These are phyloP conservation scores for Grosmannia huntii DNA, from an alignment of 2,329 filamentous ascomycete species.

Conservation along the genomic window DNA sequence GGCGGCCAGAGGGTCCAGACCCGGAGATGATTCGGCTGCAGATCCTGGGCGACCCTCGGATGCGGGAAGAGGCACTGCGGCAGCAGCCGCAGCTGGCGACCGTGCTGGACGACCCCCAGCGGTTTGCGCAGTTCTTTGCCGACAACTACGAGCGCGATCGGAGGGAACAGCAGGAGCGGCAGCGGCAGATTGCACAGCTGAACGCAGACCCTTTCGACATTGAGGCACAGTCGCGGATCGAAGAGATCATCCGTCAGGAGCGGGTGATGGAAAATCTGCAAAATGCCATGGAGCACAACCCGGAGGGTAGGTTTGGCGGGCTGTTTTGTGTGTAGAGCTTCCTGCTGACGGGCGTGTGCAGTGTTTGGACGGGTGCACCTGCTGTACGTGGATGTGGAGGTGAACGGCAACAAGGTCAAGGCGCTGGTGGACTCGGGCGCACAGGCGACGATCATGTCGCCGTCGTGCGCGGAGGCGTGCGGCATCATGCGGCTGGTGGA, in stretches of 20 bases:
- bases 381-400: slow-evolving; percentile 90
- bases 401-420: slow-evolving; percentile 86
- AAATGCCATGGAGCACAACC: slow-evolving; percentile 93
- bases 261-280: slow-evolving; percentile 90
- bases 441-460: slow-evolving; percentile 98
- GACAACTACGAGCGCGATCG: slow-evolving; percentile 58
- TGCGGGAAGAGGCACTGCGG: slow-evolving; percentile 57
- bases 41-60: slow-evolving; percentile 63
- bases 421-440: slow-evolving; percentile 95
- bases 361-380: slow-evolving; percentile 92
- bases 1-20: slow-evolving; percentile 35
- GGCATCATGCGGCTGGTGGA: slow-evolving; percentile 96
- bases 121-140: slow-evolving; percentile 62
- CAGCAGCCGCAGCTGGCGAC: slow-evolving; percentile 66
- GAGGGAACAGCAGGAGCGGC: slow-evolving; percentile 60
- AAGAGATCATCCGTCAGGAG: slow-evolving; percentile 94
- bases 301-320: slow-evolving; percentile 57
- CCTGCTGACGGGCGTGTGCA: slow-evolving; percentile 22
- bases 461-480: slow-evolving; percentile 77
- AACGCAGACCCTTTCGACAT: slow-evolving; percentile 93
- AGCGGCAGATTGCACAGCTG: slow-evolving; percentile 69
- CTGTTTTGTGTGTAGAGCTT: not conserved
- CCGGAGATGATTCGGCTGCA: slow-evolving; percentile 73
- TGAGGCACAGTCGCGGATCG: slow-evolving; percentile 82
- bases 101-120: slow-evolving; percentile 60